phyloP scores from a whole-genome alignment of 352 stramenopile genomes.

The Pythium angustatum region DNA sequence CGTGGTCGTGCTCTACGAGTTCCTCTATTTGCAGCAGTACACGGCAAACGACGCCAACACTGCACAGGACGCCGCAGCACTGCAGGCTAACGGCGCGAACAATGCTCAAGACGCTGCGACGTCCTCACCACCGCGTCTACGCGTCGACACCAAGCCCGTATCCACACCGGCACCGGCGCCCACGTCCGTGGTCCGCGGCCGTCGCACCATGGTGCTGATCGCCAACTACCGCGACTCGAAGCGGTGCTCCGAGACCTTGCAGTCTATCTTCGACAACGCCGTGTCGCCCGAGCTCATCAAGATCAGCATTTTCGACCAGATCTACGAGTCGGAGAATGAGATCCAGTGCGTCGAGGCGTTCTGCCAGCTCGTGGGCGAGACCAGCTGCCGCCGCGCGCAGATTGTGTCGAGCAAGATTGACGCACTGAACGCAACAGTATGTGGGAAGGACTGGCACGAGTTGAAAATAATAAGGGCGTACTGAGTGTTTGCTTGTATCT shows the following conservation, averaged over 20 bases:
- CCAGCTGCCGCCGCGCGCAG: constrained; percentile 56
- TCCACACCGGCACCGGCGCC: constrained; percentile 22
- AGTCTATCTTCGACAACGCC: constrained; percentile 78
- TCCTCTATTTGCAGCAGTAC: constrained; percentile 78
- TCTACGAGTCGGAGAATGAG: constrained; percentile 71
- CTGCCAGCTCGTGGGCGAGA: constrained; percentile 66
- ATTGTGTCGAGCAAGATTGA: constrained; percentile 74
- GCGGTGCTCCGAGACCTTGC: constrained; percentile 76
- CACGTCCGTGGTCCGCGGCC: constrained; percentile 52
- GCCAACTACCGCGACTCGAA: constrained; percentile 84
- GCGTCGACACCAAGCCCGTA: constrained; percentile 16
- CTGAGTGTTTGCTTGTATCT: no score
- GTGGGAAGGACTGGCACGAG: no score
- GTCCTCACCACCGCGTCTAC: constrained; percentile 5
- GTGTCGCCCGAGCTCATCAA: constrained; percentile 52
- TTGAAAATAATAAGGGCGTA: no score
- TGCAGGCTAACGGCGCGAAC: constrained; percentile 24
- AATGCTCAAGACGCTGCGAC: neutral
- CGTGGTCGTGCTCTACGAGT: constrained; percentile 77
- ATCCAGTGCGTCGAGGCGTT: constrained; percentile 62
- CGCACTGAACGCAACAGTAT: constrained; percentile 60
- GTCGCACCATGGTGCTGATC: constrained; percentile 75
- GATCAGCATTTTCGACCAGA: constrained; percentile 73
- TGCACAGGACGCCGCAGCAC: constrained; percentile 23
- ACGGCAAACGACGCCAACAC: constrained; percentile 33